phyloP scores from a whole-genome alignment of 306 rosid species.

The Fagus sylvatica region DNA sequence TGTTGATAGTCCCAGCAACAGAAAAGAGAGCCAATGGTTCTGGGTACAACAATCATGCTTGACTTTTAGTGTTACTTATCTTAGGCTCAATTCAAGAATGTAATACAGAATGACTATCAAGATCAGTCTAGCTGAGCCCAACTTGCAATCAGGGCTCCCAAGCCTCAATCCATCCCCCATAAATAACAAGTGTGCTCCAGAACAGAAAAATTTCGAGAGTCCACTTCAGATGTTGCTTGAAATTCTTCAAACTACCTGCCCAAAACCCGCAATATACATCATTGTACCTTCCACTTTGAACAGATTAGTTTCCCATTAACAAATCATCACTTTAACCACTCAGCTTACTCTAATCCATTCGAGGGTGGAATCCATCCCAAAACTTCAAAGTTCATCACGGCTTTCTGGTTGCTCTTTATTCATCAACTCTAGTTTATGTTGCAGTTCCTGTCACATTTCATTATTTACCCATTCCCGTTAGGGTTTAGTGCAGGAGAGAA shows the following conservation, averaged over 20 bases:
- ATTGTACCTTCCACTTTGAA: not conserved
- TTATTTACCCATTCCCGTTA: conserved; percentile 21
- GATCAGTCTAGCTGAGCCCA: not conserved
- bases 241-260: conserved; percentile 37
- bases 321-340: conserved; percentile 19
- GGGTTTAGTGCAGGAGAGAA: conserved; percentile 1
- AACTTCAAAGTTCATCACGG: conserved; percentile 77
- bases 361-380: not conserved
- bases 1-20: not conserved
- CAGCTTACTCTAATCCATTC: conserved; percentile 27
- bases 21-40: not conserved
- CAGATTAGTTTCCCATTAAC: conserved; percentile 9
- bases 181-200: not conserved
- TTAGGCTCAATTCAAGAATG: not conserved
- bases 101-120: not conserved
- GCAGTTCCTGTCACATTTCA: conserved; percentile 65
- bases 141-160: not conserved
- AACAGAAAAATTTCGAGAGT: not conserved
- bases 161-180: conserved; percentile 2
- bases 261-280: conserved; percentile 26
- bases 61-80: no score
- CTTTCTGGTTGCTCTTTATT: conserved; percentile 61
- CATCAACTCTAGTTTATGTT: conserved; percentile 70
- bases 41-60: not conserved
- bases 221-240: conserved; percentile 8